Base-by-base conservation (phyloP, 768 basidiomycete species). In the Russula foetens region DNA sequence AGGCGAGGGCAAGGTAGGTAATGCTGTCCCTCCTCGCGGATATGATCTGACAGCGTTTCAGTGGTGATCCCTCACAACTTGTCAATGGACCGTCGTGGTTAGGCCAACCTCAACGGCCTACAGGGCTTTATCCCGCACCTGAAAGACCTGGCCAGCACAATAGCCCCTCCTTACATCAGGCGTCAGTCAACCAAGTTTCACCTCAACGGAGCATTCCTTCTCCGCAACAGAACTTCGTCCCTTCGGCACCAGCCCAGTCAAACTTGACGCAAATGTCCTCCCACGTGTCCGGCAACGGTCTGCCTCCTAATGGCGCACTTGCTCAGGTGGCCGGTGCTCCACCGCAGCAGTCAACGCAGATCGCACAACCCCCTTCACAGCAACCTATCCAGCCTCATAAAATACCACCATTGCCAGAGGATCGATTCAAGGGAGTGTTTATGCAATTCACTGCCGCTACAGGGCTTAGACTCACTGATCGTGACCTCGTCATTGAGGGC, bases 231-330 rank as follows among this genome's bases (percentile, higher is more conserved):
- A 61, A 28, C 35, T 61, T 56, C 17, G 48, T 14, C 12, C 26
- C 60, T 23, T 38, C 54, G 2, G 26, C 53, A 26, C 46, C 59
- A 23, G n/a, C 49, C 1, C 60, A 62, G 23, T 24, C 60, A 4
- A 62, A 62, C 46, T 39, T 62, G 21, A 24, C 55, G 4, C 60
- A 62, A 39, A 62, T 62, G 17, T 46, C 60, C 11, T 31, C 55
- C 1, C 60, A 57, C 19, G 49, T 47, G 15, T 24, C 60, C 11
- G 49, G 31, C 33, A 56, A 38, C 46, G 50, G 60, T 2, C 23
- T 56, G 23, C 26, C 55, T 29, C 35, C 45, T 3, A 51, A 56
- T 31, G 23, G 35, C 9, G 35, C 35, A 4, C 60, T 62, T 8
- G n/a, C 44, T 17, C 44, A 56, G 35, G 39, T 57, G 3, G 19